Evolutionary conservation across 1,284 basidiomycete genomes (phyloP).

Genomic region (Trametes versicolor): DNA sequence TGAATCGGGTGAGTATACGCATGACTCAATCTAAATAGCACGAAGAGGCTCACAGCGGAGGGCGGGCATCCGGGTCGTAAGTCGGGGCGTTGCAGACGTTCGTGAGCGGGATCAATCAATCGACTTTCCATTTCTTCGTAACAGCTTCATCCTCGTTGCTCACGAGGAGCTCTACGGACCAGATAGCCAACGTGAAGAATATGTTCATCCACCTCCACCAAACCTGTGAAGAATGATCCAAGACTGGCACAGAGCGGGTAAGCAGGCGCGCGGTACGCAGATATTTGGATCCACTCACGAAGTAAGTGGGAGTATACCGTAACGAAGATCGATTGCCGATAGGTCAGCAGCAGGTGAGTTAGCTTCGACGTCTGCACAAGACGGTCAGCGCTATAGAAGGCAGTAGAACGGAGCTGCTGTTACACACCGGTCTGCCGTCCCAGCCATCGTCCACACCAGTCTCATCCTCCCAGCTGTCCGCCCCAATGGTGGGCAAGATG

Average conservation of each 20-base stretch:
- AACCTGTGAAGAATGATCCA: slow-evolving; percentile 86
- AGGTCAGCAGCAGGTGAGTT: slow-evolving; percentile 79
- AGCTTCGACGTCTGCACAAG: slow-evolving; percentile 72
- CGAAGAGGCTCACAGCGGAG: background rate
- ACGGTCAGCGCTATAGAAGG: slow-evolving; percentile 4
- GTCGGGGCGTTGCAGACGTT: background rate
- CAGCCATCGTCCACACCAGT: slow-evolving; percentile 69
- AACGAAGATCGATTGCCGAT: slow-evolving; percentile 84
- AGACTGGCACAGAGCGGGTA: slow-evolving; percentile 53
- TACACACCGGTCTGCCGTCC: slow-evolving; percentile 76
- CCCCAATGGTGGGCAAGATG: slow-evolving; percentile 85
- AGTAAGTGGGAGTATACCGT: slow-evolving; percentile 86
- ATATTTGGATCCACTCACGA: slow-evolving; percentile 54
- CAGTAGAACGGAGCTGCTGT: background rate
- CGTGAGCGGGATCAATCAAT: slow-evolving; percentile 62
- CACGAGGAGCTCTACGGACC: slow-evolving; percentile 83
- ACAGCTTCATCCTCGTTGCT: slow-evolving; percentile 79
- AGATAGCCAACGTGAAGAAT: slow-evolving; percentile 82
- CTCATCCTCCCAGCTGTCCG: slow-evolving; percentile 81
- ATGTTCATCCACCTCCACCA: slow-evolving; percentile 93
- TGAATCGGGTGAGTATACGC: background rate
- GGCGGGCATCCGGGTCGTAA: slow-evolving; percentile 8
- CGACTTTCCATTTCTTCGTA: slow-evolving; percentile 81
- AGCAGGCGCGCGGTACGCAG: background rate
- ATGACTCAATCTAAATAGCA: background rate